Base-by-base conservation (phyloP, 352 stramenopile species). In the Globisporangium emineosum region DNA sequence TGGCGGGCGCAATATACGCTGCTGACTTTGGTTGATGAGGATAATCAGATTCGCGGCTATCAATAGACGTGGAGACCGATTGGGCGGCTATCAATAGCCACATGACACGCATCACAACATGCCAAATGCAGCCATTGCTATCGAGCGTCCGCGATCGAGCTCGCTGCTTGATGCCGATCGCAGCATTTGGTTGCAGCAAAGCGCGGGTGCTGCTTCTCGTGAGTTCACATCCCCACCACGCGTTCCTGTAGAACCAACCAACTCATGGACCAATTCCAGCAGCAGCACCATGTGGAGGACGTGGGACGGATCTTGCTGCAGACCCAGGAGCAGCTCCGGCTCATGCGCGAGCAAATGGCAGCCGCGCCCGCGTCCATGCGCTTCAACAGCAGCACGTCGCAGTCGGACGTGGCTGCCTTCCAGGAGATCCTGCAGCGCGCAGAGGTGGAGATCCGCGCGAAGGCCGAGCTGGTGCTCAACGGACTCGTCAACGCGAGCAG, bases 221-320 rank as follows among this genome's bases (percentile, higher is more conserved):
- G n/a, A n/a, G n/a, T n/a, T n/a, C n/a, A n/a, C 19, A 15, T 37
- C 6, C 0, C 50, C 15, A 33, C 45, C 19, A 13, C 25, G 23
- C 23, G 54, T 45, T 13, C 19, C 53, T 42, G 4, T 7, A 47
- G n/a, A 47, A 21, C 9, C 25, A 60, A 7, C 3, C 17, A 1
- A 33, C 23, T 5, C 54, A 35, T 94, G 86, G 86, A 94, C 57
- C 74, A 82, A 49, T 51, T 94, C 21, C 72, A 91, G 60, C 81
- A 94, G 59, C 82, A 90, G 50, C 79, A 93, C 57, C 86, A 94
- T 64, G 79, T 89, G 9, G 84, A 94, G 54, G 86, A 94, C 72
- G 83, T 94, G 27, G 86, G 84, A 0, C 78, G 86, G 54, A 84
- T 94, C 53, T 65, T 94, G 19, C 62, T 94, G 57, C 81, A 94